Evolutionary conservation across 306 rosid genomes (phyloP).

Genomic region (Castanea sativa): DNA sequence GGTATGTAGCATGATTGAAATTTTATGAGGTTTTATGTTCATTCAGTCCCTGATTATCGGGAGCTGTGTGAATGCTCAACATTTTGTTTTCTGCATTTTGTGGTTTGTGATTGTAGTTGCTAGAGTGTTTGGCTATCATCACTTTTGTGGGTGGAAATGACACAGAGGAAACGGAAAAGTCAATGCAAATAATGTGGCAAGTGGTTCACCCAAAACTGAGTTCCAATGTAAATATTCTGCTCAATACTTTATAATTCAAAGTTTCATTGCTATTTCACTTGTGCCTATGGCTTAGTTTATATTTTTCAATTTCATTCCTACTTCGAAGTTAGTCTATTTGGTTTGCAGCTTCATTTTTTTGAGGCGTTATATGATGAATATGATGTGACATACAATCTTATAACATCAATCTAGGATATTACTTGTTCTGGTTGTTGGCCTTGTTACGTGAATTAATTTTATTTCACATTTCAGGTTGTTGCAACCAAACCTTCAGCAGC

Average conservation of each 20-base stretch:
- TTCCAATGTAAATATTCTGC: conserved; percentile 55
- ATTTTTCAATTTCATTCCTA: not conserved
- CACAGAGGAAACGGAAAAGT: conserved; percentile 76
- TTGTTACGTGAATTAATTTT: not conserved
- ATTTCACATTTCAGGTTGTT: conserved; percentile 51
- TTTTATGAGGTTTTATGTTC: conserved; percentile 2
- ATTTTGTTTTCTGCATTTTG: conserved; percentile 6
- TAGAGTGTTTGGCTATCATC: conserved; percentile 83
- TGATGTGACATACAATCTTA: not conserved
- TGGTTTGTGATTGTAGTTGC: conserved; percentile 52
- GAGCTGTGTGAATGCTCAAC: not conserved
- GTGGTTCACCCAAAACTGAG: conserved; percentile 78
- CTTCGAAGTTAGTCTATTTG: not conserved
- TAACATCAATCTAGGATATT: not conserved
- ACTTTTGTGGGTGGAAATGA: conserved; percentile 84
- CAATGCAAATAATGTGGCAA: conserved; percentile 94
- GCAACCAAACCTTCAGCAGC: conserved; percentile 68
- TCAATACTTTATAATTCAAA: not conserved
- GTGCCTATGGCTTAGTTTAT: not conserved
- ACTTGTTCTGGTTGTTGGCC: not conserved
- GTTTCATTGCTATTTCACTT: not conserved
- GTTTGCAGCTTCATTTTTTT: not conserved
- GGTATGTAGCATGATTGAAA: conserved; percentile 37
- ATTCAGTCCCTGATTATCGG: not conserved
- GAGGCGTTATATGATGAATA: not conserved